These are phyloP conservation scores for Mrakia frigida DNA, from an alignment of 768 basidiomycete genomes.

Conservation along the genomic window DNA sequence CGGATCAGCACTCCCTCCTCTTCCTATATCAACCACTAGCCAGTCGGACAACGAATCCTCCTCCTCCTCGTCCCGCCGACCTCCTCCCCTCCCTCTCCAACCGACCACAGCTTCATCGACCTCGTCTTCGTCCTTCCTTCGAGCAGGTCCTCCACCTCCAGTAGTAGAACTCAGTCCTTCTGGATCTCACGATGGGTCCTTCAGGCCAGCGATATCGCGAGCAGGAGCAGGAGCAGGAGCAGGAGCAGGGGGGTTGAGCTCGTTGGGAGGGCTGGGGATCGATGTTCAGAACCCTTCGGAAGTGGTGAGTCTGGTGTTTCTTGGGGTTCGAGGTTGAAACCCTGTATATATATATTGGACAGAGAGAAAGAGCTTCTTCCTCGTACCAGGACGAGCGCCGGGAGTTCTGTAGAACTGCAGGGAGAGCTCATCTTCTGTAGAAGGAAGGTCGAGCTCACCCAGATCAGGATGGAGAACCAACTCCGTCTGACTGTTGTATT, in stretches of 20 bases:
- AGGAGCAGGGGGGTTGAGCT: neutral
- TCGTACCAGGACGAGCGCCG: neutral
- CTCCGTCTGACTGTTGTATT: neutral
- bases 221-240: too few species aligned
- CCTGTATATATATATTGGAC: neutral
- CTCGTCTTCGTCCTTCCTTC: slow-evolving; percentile 2
- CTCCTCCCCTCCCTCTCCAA: neutral
- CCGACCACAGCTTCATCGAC: neutral
- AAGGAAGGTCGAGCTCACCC: neutral
- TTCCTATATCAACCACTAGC: neutral
- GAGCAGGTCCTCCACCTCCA: neutral
- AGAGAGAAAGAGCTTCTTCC: neutral
- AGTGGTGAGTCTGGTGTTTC: neutral
- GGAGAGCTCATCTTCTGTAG: neutral
- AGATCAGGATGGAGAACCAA: neutral
- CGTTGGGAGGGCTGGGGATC: neutral
- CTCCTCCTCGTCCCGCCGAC: neutral
- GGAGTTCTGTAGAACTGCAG: neutral
- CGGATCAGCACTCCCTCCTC: neutral
- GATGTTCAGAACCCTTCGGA: neutral
- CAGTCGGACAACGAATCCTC: neutral
- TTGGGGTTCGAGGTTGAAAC: too few species aligned
- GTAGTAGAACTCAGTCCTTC: neutral
- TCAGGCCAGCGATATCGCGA: neutral
- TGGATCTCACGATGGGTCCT: neutral